Evolutionary conservation across 1,284 basidiomycete genomes (phyloP).

Genomic region (Kalmanozyma brasiliensis): DNA sequence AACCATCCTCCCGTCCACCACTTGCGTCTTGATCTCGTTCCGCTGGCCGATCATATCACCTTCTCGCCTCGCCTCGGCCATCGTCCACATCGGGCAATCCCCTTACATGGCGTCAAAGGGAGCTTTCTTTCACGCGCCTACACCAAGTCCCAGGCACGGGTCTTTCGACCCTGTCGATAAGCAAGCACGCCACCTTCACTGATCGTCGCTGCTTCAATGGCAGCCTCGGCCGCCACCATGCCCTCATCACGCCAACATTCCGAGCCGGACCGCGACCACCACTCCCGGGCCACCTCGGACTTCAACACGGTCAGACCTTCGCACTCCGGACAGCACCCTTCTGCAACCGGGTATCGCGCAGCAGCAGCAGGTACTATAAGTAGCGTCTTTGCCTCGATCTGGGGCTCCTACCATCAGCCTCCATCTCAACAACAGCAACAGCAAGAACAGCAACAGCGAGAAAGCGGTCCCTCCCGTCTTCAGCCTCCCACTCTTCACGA

Average conservation of each 20-base stretch:
- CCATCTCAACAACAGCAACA: constrained; percentile 9
- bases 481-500: constrained; percentile 9
- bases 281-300: constrained; percentile 18
- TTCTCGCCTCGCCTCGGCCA: too few relatives aligned
- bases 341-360: constrained; percentile 36
- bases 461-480: constrained; percentile 31
- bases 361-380: constrained; percentile 40
- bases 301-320: constrained; percentile 30
- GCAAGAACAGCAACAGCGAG: constrained; percentile 16
- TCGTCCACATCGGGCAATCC: constrained; percentile 1
- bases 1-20: too few relatives aligned
- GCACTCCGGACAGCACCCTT: constrained; percentile 28
- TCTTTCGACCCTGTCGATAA: not conserved
- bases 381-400: constrained; percentile 43
- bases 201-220: constrained; percentile 10
- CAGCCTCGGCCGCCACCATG: constrained; percentile 31
- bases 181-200: not conserved
- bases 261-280: constrained; percentile 21
- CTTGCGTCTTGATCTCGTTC: too few relatives aligned
- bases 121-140: not conserved
- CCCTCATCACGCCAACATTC: constrained; percentile 13
- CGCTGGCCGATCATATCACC: too few relatives aligned
- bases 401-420: constrained; percentile 41
- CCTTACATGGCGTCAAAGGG: not conserved
- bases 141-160: too few relatives aligned